A percentile compares a stretch with the other conserved stretches of the same genome.
Conservation (phyloP, 2,329 filamentous ascomycete species). For the Ophiognomonia clavigignenti-juglandacearum region DNA sequence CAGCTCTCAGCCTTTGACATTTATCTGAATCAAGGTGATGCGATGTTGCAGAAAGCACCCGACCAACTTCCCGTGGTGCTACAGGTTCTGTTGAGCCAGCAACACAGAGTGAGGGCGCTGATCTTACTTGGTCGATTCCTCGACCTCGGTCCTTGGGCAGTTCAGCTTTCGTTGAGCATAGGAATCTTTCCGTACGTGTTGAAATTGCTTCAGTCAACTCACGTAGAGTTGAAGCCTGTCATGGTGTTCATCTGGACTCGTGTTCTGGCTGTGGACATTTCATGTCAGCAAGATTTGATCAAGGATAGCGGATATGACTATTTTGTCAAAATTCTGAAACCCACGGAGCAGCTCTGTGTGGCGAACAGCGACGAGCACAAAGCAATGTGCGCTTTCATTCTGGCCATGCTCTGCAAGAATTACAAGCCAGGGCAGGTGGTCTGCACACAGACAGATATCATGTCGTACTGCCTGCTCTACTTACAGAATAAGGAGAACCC, state of each 20-base stretch:
- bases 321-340: constrained; percentile 88
- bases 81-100: constrained; percentile 92
- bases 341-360: constrained; percentile 75
- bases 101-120: constrained; percentile 84
- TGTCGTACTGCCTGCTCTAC: constrained; percentile 81
- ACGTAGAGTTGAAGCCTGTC: constrained; percentile 89
- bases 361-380: constrained; percentile 90
- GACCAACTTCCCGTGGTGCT: constrained; percentile 95
- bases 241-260: constrained; percentile 99
- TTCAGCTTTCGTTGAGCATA: constrained; percentile 95
- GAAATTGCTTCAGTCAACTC: constrained; percentile 91
- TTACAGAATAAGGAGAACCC: constrained; percentile 83
- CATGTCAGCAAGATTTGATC: constrained; percentile 86
- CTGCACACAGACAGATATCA: constrained; percentile 84
- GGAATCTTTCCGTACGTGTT: constrained; percentile 99
- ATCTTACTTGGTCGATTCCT: constrained; percentile 91
- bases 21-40: constrained; percentile 77
- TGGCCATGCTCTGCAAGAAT: constrained; percentile 94
- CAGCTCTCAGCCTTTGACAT: constrained; percentile 97
- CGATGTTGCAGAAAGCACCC: constrained; percentile 78
- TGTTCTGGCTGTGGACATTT: constrained; percentile 89
- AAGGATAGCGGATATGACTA: constrained; percentile 98
- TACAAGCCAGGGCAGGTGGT: constrained; percentile 90
- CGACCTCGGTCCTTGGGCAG: constrained; percentile 94
- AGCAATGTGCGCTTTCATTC: constrained; percentile 95